Evolutionary conservation across 2,329 filamentous ascomycete species (phyloP).

Genomic region (Cadophora sp.): DNA sequence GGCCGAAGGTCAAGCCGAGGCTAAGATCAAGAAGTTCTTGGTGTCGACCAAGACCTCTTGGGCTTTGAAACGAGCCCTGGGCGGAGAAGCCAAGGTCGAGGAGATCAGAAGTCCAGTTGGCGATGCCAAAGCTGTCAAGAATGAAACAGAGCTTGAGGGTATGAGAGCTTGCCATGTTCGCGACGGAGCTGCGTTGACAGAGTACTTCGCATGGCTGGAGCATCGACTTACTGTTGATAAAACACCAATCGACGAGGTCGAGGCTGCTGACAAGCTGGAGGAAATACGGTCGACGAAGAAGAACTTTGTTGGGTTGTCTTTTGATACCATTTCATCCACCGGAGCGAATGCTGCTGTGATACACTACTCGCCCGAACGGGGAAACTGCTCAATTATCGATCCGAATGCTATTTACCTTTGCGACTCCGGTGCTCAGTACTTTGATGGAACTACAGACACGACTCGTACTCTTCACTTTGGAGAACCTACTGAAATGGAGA

Average conservation of each 20-base stretch:
- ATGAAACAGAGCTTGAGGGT: slow-evolving; percentile 84
- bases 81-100: slow-evolving; percentile 84
- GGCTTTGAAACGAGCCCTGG: slow-evolving; percentile 86
- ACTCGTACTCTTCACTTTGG: slow-evolving; percentile 95
- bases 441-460: slow-evolving; percentile 94
- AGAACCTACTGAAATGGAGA: slow-evolving; percentile 81
- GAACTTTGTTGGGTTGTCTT: slow-evolving; percentile 88
- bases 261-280: slow-evolving; percentile 91
- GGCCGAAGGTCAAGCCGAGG: slow-evolving; percentile 44
- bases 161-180: slow-evolving; percentile 95
- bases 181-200: slow-evolving; percentile 87
- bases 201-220: slow-evolving; percentile 98
- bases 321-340: slow-evolving; percentile 94
- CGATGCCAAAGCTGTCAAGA: slow-evolving; percentile 95
- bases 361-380: slow-evolving; percentile 89
- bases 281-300: slow-evolving; percentile 70
- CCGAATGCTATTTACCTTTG: slow-evolving; percentile 89
- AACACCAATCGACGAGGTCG: slow-evolving; percentile 80
- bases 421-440: slow-evolving; percentile 95
- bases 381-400: slow-evolving; percentile 83
- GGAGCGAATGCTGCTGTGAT: slow-evolving; percentile 87
- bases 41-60: slow-evolving; percentile 91
- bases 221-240: slow-evolving; percentile 81
- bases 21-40: slow-evolving; percentile 68
- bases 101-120: slow-evolving; percentile 86